Conservation (phyloP, 1,284 basidiomycete genomes). For the Anthracocystis walkeri region DNA sequence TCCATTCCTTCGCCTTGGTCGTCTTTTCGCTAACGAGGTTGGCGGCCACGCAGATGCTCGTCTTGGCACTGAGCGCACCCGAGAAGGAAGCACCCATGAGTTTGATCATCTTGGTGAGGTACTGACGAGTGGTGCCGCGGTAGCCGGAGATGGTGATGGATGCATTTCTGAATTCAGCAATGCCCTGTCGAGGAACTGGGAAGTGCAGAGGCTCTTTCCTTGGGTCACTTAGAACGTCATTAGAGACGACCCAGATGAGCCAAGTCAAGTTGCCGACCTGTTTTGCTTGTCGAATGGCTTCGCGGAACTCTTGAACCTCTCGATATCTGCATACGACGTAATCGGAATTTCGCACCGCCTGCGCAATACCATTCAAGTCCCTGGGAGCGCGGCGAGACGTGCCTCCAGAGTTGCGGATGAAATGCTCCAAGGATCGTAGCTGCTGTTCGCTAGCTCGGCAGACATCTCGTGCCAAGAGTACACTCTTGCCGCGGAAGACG, state of each 20-base stretch:
- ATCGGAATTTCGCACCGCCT: conserved; percentile 72
- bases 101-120: conserved; percentile 83
- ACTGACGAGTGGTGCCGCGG: conserved; percentile 83
- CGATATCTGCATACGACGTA: conserved; percentile 79
- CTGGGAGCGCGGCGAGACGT: conserved; percentile 36
- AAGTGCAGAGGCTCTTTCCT: conserved; percentile 77
- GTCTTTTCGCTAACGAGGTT: conserved; percentile 82
- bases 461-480: conserved; percentile 55
- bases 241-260: conserved; percentile 81
- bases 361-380: conserved; percentile 47
- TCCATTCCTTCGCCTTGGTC: conserved; percentile 80
- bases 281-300: conserved; percentile 76
- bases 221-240: conserved; percentile 76
- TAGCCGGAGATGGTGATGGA: conserved; percentile 88
- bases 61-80: conserved; percentile 77
- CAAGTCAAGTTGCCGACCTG: conserved; percentile 83
- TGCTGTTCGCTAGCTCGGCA: conserved; percentile 57
- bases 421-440: conserved; percentile 70
- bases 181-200: conserved; percentile 72
- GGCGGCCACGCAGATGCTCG: conserved; percentile 85
- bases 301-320: conserved; percentile 77
- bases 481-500: conserved; percentile 41
- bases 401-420: conserved; percentile 38
- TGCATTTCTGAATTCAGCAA: conserved; percentile 72
- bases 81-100: conserved; percentile 84